Evolutionary conservation across 768 basidiomycete species (phyloP).

Genomic region (Pluteus cervinus): DNA sequence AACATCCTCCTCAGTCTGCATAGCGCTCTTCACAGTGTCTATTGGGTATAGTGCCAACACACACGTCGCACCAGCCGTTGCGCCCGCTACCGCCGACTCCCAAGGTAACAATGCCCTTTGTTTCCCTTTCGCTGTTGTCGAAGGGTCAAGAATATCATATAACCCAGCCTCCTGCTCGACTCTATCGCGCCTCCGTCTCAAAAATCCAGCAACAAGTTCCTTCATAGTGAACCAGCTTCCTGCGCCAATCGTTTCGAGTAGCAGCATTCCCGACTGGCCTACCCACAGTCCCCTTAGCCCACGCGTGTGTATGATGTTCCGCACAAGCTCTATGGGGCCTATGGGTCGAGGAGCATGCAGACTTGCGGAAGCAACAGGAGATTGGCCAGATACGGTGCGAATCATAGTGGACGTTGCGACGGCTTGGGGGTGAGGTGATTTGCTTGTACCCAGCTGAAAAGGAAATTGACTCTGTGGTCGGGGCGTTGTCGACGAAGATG

Average conservation of each 20-base stretch:
- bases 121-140: constrained; percentile 25
- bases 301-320: constrained; percentile 51
- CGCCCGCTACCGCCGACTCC: constrained; percentile 86
- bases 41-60: constrained; percentile 92
- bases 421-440: too few species aligned
- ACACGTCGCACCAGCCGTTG: constrained; percentile 79
- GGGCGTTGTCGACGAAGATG: constrained; percentile 5
- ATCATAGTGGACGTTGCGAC: not conserved
- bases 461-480: constrained; percentile 9
- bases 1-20: constrained; percentile 89
- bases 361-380: constrained; percentile 12
- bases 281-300: constrained; percentile 93
- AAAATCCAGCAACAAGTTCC: constrained; percentile 61
- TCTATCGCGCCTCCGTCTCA: constrained; percentile 46
- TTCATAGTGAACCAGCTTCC: constrained; percentile 91
- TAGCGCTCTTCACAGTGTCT: constrained; percentile 89
- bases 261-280: constrained; percentile 88
- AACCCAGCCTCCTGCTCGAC: constrained; percentile 2
- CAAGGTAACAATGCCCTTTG: constrained; percentile 49
- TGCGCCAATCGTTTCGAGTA: constrained; percentile 89
- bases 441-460: too few species aligned
- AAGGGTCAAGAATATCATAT: constrained; percentile 9
- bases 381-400: constrained; percentile 1
- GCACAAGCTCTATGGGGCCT: constrained; percentile 69
- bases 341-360: constrained; percentile 35